Conservation (phyloP, 331 rosid genomes). For the Telfairia occidentalis region DNA sequence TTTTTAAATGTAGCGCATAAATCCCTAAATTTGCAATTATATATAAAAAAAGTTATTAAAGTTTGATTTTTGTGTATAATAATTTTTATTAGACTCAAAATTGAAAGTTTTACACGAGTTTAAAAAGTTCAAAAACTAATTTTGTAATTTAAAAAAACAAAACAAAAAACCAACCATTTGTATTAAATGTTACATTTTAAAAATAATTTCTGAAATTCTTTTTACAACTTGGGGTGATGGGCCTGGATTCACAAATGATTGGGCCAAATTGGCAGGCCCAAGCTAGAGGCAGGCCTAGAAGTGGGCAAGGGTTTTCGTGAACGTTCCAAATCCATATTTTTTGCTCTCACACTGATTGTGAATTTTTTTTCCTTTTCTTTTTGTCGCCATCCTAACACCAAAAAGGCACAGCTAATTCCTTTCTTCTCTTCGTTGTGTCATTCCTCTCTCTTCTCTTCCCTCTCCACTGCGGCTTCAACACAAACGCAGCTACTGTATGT, state of each 20-base stretch:
- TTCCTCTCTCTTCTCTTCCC: background rate
- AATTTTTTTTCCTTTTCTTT: too few species aligned
- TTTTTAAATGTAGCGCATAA: too few species aligned
- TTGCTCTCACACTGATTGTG: background rate
- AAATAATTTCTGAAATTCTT: too few species aligned
- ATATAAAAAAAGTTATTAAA: too few species aligned
- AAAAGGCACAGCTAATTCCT: background rate
- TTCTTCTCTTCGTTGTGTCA: background rate
- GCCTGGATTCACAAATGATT: background rate
- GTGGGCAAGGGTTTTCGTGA: conserved; percentile 37
- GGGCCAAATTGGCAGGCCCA: background rate
- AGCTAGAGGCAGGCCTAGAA: background rate
- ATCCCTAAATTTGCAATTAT: too few species aligned
- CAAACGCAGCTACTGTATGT: background rate
- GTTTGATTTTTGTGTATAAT: too few species aligned
- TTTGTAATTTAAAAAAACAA: too few species aligned
- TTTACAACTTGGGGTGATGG: background rate
- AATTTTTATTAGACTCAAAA: too few species aligned
- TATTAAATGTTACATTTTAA: too few species aligned
- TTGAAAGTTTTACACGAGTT: too few species aligned
- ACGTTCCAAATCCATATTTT: conserved; percentile 29
- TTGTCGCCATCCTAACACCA: background rate
- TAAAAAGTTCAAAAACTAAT: too few species aligned
- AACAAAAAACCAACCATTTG: too few species aligned
- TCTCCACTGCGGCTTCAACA: conserved; percentile 7